Percentiles rank a stretch among this genome's conserved stretches.
Conservation (phyloP, 495 filamentous ascomycete species). For the Trichodelitschia bisporula region DNA sequence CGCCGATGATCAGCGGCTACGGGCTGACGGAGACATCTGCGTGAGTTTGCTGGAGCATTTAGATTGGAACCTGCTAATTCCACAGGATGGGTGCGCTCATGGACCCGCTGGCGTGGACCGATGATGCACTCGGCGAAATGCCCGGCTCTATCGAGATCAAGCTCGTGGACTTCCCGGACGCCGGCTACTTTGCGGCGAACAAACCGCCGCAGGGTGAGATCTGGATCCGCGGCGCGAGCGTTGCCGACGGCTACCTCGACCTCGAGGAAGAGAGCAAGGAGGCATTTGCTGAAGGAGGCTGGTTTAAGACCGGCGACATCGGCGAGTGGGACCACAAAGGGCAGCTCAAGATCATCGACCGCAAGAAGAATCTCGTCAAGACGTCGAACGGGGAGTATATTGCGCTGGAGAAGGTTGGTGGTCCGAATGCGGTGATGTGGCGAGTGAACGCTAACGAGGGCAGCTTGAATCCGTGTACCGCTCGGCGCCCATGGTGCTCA, state of each 20-base stretch:
- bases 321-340: constrained; percentile 70
- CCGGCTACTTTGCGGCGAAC: constrained; percentile 70
- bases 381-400: constrained; percentile 94
- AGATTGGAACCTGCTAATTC: constrained; percentile 2
- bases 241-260: constrained; percentile 51
- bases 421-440: neutral
- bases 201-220: constrained; percentile 87
- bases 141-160: constrained; percentile 73
- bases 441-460: neutral
- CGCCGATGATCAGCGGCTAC: constrained; percentile 40
- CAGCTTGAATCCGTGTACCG: constrained; percentile 85
- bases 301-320: constrained; percentile 94
- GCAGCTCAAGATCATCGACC: constrained; percentile 73
- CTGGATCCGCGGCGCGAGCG: constrained; percentile 63
- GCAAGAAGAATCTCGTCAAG: constrained; percentile 97
- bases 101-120: constrained; percentile 76
- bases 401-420: constrained; percentile 60
- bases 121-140: constrained; percentile 54
- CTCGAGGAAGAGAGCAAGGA: constrained; percentile 67
- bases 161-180: constrained; percentile 85
- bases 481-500: constrained; percentile 57
- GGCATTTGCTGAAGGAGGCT: constrained; percentile 50
- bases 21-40: constrained; percentile 87
- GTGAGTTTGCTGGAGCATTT: constrained; percentile 4
- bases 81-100: constrained; percentile 61